A percentile compares a stretch with the other conserved stretches of the same genome.
Conservation (phyloP, 345 rosid species). For the Raphanus sativus region DNA sequence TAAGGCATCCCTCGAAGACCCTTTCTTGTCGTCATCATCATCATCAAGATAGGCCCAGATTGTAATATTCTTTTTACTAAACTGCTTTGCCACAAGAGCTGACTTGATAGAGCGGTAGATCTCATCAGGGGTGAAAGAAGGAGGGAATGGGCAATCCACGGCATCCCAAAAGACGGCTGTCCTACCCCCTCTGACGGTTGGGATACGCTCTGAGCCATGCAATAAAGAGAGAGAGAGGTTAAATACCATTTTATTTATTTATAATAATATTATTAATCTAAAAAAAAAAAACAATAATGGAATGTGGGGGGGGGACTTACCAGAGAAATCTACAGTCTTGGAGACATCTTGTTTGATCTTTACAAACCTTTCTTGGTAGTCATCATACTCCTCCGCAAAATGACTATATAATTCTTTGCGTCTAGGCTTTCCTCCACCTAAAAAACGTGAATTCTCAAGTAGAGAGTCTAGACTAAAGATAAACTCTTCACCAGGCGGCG, state of each 20-base stretch:
- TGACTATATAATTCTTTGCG: background rate
- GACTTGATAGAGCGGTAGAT: background rate
- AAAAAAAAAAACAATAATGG: too few species aligned
- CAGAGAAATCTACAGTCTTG: too few species aligned
- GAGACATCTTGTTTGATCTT: too few species aligned
- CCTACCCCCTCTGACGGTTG: background rate
- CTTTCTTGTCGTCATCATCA: background rate
- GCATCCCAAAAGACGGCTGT: background rate
- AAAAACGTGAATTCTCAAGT: background rate
- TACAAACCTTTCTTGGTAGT: too few species aligned
- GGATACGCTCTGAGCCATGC: background rate
- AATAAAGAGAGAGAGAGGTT: background rate
- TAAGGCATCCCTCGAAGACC: background rate
- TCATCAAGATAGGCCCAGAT: background rate
- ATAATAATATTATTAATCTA: too few species aligned
- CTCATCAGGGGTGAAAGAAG: background rate
- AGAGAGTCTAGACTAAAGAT: background rate
- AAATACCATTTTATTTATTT: background rate
- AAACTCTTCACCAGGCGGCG: background rate
- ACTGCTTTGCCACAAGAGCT: background rate
- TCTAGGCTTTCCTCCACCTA: background rate
- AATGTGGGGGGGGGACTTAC: too few species aligned
- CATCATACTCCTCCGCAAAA: background rate
- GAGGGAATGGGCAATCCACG: background rate
- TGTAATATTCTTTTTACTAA: background rate